Percentiles rank a stretch among this genome's conserved stretches.
These are phyloP conservation scores for Aegilops bicornis DNA, from an alignment of 176 grass and related monocot species.

Conservation along the genomic window DNA sequence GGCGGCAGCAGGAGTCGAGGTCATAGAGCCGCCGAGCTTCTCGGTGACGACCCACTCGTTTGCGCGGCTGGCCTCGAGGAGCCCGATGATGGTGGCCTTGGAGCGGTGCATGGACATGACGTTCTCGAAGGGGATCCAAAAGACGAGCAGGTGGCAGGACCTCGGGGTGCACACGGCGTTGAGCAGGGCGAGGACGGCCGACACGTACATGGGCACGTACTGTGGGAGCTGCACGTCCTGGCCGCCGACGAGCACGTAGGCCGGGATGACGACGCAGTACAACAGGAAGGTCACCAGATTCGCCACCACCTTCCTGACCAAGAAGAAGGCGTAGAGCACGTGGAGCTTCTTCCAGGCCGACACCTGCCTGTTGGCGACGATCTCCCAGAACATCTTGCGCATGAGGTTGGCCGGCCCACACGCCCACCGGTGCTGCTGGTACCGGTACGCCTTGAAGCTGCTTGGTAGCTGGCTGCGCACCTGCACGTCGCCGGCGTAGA, in stretches of 20 bases:
- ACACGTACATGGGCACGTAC: constrained; percentile 69
- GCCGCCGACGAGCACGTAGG: constrained; percentile 51
- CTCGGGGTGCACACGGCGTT: constrained; percentile 77
- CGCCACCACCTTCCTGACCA: constrained; percentile 82
- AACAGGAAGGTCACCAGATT: constrained; percentile 89
- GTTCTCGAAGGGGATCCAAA: constrained; percentile 96
- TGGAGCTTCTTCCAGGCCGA: constrained; percentile 84
- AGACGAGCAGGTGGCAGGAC: constrained; percentile 74
- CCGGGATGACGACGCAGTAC: constrained; percentile 81
- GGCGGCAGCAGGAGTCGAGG: not conserved
- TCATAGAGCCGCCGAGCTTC: constrained; percentile 45
- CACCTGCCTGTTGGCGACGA: constrained; percentile 51
- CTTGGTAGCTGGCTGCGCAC: constrained; percentile 83
- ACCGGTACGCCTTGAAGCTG: constrained; percentile 66
- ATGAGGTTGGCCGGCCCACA: constrained; percentile 82
- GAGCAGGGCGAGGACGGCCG: constrained; percentile 72
- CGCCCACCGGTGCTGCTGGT: constrained; percentile 81
- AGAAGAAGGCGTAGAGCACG: constrained; percentile 81
- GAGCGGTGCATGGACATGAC: constrained; percentile 90
- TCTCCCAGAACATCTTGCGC: constrained; percentile 73
- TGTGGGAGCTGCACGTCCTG: constrained; percentile 69
- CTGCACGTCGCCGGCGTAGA: constrained; percentile 50
- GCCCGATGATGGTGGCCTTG: constrained; percentile 77
- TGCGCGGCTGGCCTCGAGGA: constrained; percentile 73
- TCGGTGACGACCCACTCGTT: constrained; percentile 95